Evolutionary conservation across 257 asterid genomes (phyloP), one percentile per base, ranked within the genome.

Genomic region (Primulina eburnea): DNA sequence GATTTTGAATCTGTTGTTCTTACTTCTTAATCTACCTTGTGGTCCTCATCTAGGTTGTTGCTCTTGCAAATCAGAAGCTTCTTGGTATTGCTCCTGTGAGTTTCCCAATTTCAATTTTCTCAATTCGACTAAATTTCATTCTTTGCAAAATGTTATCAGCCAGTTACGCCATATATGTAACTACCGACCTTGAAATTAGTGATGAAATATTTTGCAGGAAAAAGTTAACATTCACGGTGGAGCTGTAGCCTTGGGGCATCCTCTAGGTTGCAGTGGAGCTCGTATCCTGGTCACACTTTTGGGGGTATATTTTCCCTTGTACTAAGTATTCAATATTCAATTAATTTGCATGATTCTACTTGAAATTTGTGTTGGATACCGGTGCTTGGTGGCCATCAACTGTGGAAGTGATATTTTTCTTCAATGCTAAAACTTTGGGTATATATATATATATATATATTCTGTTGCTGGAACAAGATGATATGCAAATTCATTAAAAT

Each of bases 241-340:
- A 79, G 99, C 99, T 21, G 97, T 93, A 65, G 80, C 97, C 20
- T 80, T 93, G 77, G 99, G 99, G 37, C 99, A 93, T 75, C 99
- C 99, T 73, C 95, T 93, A 6, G 99, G 99, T 34, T 93, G 99
- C 87, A 93, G 99, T 84, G 99, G 99, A 69, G 99, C 99, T 38
- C 97, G 99, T 76, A 87, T 93, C 76, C 77, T 93, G 83, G 95
- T 87, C 75, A 81, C 99, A 62, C 99, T 93, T 73, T 75, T 93
- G 79, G 99, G 99, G 96, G 99, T 93, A 87, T 50, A 87, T 65
- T 30, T 43, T 60, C 10, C 33, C 29, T 33, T 61, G 60, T 2
- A 8, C 65, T 0, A 50, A 50, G 57, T 1, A 53, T 21, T 65
- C 26, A 8, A 59, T 10, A 17, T 21, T 65, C 20, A 8, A 50